Conservation (phyloP, 805 yeast genomes). For the Komagataella kurtzmanii region DNA sequence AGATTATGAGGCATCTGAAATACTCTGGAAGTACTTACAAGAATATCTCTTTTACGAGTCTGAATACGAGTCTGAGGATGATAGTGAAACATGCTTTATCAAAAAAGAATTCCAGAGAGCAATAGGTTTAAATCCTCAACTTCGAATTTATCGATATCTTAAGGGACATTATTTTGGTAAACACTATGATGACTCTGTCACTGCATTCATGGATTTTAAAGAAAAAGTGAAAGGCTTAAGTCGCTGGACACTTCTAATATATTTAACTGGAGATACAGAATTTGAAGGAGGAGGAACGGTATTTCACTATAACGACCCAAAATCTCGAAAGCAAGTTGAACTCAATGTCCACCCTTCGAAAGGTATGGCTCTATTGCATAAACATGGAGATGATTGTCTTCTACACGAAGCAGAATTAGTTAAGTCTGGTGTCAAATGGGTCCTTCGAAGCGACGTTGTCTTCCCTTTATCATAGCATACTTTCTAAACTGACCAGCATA, state of each 20-base stretch:
- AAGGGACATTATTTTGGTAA: constrained; percentile 46
- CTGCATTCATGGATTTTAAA: constrained; percentile 14
- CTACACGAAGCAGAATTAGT: constrained; percentile 46
- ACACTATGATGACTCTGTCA: constrained; percentile 48
- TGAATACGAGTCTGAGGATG: constrained; percentile 15
- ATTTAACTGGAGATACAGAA: constrained; percentile 42
- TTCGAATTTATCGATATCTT: constrained; percentile 39
- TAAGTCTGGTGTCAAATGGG: constrained; percentile 43
- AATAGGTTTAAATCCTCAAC: constrained; percentile 38
- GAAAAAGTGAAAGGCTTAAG: constrained; percentile 22
- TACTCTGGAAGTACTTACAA: constrained; percentile 29
- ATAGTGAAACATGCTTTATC: constrained; percentile 8
- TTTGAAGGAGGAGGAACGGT: constrained; percentile 48
- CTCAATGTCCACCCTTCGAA: constrained; percentile 28
- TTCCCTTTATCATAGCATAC: constrained; percentile 16
- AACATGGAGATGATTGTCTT: constrained; percentile 54
- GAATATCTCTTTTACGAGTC: constrained; percentile 14
- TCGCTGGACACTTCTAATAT: constrained; percentile 46
- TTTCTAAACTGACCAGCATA: constrained; percentile 51
- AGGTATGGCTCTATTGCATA: constrained; percentile 49
- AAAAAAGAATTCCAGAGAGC: constrained; percentile 21
- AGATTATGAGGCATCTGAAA: constrained; percentile 22
- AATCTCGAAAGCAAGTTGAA: constrained; percentile 4
- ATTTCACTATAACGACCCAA: constrained; percentile 22
- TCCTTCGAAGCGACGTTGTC: constrained; percentile 35